A percentile compares a stretch with the other conserved stretches of the same genome.
phyloP scores from a whole-genome alignment of 2,329 filamentous ascomycete species.

The Aspergillus amoenus region DNA sequence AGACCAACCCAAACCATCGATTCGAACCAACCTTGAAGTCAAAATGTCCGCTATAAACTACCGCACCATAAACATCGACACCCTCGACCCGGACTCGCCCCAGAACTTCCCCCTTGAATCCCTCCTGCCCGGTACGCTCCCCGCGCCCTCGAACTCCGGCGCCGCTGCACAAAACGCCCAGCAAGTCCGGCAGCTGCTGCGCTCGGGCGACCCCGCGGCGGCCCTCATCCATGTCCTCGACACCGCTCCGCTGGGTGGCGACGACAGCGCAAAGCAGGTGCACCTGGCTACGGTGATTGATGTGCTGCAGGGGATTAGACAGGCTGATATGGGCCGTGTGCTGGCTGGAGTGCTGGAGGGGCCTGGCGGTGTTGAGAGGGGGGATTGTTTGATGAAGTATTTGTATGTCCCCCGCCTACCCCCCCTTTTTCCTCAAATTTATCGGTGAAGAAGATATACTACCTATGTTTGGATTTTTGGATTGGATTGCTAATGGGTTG shows the following conservation, averaged over 20 bases:
- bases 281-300: constrained; percentile 87
- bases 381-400: constrained; percentile 98
- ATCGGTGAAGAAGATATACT: too few relatives aligned
- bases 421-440: not conserved
- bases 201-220: constrained; percentile 83
- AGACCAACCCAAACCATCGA: not conserved
- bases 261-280: constrained; percentile 66
- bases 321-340: constrained; percentile 90
- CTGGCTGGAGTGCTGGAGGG: constrained; percentile 76
- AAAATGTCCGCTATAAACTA: constrained; percentile 57
- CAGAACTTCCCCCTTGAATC: constrained; percentile 88
- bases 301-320: constrained; percentile 93
- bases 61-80: constrained; percentile 93
- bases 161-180: constrained; percentile 75
- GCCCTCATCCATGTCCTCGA: constrained; percentile 82
- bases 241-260: constrained; percentile 68
- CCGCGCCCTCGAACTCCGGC: constrained; percentile 69
- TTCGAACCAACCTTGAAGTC: not conserved
- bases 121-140: constrained; percentile 69
- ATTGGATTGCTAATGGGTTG: not conserved
- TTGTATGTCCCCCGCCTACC: constrained; percentile 59
- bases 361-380: constrained; percentile 75
- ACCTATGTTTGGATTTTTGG: not conserved
- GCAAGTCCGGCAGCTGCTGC: constrained; percentile 83
- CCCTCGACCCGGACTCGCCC: constrained; percentile 83